Conservation (phyloP, 495 filamentous ascomycete species). For the Aspergillus asperescens region DNA sequence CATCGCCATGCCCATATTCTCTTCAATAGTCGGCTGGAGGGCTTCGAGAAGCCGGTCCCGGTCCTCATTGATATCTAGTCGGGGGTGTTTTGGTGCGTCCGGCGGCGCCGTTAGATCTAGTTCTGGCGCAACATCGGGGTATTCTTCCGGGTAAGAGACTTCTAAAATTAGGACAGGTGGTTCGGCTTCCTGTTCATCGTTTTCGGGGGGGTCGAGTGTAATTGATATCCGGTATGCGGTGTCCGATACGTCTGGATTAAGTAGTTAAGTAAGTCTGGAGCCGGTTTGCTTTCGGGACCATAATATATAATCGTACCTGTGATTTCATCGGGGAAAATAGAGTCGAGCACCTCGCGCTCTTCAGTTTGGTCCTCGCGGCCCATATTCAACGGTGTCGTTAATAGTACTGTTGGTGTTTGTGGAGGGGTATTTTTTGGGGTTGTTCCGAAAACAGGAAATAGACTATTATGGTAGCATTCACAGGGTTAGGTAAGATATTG, state of each 20-base stretch:
- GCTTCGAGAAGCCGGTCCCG: conserved; percentile 62
- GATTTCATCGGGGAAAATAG: conserved; percentile 97
- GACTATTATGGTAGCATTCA: neutral
- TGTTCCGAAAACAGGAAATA: neutral
- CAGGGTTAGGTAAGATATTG: neutral
- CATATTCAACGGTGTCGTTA: too few relatives aligned
- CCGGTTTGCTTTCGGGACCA: too few relatives aligned
- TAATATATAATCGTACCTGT: conserved; percentile 51
- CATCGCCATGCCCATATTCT: conserved; percentile 98
- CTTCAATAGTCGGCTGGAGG: conserved; percentile 66
- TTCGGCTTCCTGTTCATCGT: conserved; percentile 49
- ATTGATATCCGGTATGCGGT: conserved; percentile 81
- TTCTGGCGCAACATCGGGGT: conserved; percentile 78
- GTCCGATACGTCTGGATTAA: conserved; percentile 56
- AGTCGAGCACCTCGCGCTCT: conserved; percentile 94
- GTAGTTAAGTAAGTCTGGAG: neutral
- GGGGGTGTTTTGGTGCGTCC: conserved; percentile 60
- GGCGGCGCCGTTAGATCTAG: conserved; percentile 70
- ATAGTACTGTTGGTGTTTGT: too few relatives aligned
- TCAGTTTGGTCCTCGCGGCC: conserved; percentile 90
- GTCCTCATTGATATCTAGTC: conserved; percentile 62
- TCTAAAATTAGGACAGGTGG: conserved; percentile 61
- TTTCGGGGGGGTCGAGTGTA: conserved; percentile 64
- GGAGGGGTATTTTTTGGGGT: conserved; percentile 27
- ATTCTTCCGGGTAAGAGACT: conserved; percentile 77